Evolutionary conservation across 2,329 filamentous ascomycete genomes (phyloP), one percentile per base, ranked within the genome.

Genomic region (Fusarium algeriense): DNA sequence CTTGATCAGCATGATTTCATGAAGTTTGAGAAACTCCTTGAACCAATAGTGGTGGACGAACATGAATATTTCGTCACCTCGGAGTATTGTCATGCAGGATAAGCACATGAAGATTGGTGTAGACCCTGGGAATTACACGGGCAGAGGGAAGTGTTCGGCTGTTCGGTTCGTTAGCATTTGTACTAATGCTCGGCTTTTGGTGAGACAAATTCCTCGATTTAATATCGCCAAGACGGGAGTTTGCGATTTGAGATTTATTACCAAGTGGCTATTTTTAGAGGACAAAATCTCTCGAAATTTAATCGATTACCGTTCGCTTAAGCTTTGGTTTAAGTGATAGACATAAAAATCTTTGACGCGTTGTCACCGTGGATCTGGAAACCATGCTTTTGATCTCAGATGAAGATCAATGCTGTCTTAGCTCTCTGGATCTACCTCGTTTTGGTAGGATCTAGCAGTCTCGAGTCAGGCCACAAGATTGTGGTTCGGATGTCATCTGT

Each of bases 1-100:
- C 34, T 56, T 59, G 55, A 59, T 64, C 53, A 62, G 44, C 52
- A 61, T 69, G 65, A 69, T 64, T 59, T 59, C 40, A 58, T 57
- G 40, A 60, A 37, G 20, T 38, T 34, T 49, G 48, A 37, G 48
- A 50, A 69, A 58, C 46, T 45, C 15, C 34, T 17, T 32, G 11
- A 44, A n/a, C 64, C 41, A 64, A 68, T 68, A 12, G 41, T 38
- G 64, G 52, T 50, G 32, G 26, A 28, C 34, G 41, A n/a, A 26
- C 37, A 49, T 41, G 14, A 41, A 35, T 20, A 32, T 37, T 30
- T 41, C 13, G 30, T 52, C 53, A 45, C 48, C 20, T 28, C 32
- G 40, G 45, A 46, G 30, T 26, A 34, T 35, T 48, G 17, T n/a
- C 30, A 40, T 57, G 50, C 35, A 41, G 57, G 34, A 26, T 57